Conservation (phyloP, 2,329 filamentous ascomycete genomes). For the Fusarium caatingaense region DNA sequence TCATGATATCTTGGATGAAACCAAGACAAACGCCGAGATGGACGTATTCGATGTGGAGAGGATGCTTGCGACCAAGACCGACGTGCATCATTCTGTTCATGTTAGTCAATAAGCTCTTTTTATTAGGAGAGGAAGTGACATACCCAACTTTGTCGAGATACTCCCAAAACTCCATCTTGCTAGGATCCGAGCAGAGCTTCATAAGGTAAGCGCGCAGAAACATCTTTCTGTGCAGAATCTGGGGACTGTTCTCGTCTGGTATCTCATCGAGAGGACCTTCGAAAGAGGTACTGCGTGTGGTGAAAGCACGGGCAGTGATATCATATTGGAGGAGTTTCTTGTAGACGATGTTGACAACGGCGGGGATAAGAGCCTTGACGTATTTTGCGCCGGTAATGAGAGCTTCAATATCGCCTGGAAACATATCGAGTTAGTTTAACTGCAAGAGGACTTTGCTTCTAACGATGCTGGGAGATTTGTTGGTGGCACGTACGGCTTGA, state of each 20-base stretch:
- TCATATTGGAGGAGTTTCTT: conserved; percentile 83
- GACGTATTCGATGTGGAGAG: conserved; percentile 82
- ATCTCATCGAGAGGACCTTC: conserved; percentile 74
- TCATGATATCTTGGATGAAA: conserved; percentile 82
- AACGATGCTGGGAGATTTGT: background rate
- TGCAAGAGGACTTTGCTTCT: background rate
- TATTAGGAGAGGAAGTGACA: conserved; percentile 45
- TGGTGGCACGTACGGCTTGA: conserved; percentile 66
- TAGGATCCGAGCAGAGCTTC: conserved; percentile 79
- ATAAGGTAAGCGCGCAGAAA: conserved; percentile 80
- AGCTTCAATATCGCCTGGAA: conserved; percentile 76
- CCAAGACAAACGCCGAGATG: conserved; percentile 79
- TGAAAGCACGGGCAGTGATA: conserved; percentile 82
- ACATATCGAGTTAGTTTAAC: conserved; percentile 14
- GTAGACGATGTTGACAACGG: conserved; percentile 87
- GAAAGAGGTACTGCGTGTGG: conserved; percentile 70
- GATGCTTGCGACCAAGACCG: conserved; percentile 76
- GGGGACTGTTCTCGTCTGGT: conserved; percentile 75
- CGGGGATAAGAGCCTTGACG: conserved; percentile 83
- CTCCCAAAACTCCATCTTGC: conserved; percentile 82
- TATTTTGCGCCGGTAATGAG: conserved; percentile 77
- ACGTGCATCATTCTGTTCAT: conserved; percentile 77
- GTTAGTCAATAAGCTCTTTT: background rate
- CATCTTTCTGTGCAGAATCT: conserved; percentile 82
- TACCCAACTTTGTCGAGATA: conserved; percentile 86